Percentiles rank a stretch among this genome's conserved stretches.
These are phyloP conservation scores for Theobroma grandiflorum DNA, from an alignment of 441 rosid genomes.

Conservation along the genomic window DNA sequence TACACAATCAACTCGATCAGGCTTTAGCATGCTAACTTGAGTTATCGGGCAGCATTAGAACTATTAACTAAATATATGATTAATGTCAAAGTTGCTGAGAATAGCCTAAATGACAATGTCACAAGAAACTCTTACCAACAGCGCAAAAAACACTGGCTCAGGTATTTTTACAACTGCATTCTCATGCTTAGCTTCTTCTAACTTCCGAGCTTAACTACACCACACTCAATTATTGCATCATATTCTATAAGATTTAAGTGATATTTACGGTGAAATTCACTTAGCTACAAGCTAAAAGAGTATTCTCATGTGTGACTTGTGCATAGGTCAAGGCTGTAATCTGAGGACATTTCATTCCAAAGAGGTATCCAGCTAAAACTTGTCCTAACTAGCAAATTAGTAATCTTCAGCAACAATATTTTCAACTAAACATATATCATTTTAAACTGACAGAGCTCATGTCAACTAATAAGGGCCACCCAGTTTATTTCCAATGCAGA, in stretches of 20 bases:
- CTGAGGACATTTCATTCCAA: constrained; percentile 1
- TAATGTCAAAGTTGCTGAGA: not conserved
- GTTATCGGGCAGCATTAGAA: not conserved
- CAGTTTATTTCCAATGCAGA: not conserved
- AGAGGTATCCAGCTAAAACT: not conserved
- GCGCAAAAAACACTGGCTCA: not conserved
- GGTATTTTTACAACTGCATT: not conserved
- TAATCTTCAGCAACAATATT: constrained; percentile 17
- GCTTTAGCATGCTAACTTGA: constrained; percentile 4
- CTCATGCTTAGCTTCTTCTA: constrained; percentile 3
- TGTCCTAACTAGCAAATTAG: not conserved
- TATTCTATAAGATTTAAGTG: not conserved
- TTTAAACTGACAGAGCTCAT: constrained; percentile 1
- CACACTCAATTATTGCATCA: not conserved
- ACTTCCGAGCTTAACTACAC: not conserved
- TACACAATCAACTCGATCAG: not conserved
- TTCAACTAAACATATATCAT: not conserved
- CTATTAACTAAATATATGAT: not conserved
- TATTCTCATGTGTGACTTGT: not conserved
- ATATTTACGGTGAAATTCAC: constrained; percentile 11
- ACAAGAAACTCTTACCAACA: not conserved
- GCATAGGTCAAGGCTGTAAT: not conserved
- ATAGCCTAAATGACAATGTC: not conserved
- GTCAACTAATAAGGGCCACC: not conserved
- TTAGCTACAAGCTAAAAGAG: not conserved